These are phyloP conservation scores for Drosera capensis DNA, from an alignment of 148 eudicot species.

Conservation along the genomic window DNA sequence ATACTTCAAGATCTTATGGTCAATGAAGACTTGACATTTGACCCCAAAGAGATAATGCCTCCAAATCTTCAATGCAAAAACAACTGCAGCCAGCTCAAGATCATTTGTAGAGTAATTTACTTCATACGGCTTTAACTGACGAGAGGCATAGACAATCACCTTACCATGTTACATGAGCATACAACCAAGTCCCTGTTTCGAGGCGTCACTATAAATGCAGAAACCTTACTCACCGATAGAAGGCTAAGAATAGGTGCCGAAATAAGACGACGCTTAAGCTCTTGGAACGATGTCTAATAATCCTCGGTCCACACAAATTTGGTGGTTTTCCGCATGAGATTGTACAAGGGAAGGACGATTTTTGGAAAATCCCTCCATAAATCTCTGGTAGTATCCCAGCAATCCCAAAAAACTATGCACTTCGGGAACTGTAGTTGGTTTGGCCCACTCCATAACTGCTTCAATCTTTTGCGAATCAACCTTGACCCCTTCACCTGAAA, in stretches of 20 bases:
- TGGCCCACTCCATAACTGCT: not conserved
- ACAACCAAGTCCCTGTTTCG: not conserved
- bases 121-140: too few relatives aligned
- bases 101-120: not conserved
- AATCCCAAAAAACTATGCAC: not conserved
- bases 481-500: not conserved
- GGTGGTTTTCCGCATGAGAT: not conserved
- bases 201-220: not conserved
- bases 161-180: not conserved
- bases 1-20: not conserved
- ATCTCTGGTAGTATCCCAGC: not conserved
- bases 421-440: not conserved
- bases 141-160: not conserved
- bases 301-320: not conserved
- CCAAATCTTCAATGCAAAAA: not conserved
- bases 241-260: too few relatives aligned
- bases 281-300: not conserved
- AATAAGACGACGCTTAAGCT: not conserved
- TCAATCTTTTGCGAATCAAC: conserved; percentile 4
- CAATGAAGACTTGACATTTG: not conserved
- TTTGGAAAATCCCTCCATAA: not conserved
- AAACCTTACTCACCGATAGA: too few relatives aligned
- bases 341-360: not conserved
- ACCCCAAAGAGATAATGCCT: not conserved
- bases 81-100: not conserved